phyloP scores from a whole-genome alignment of 2,329 filamentous ascomycete species.

The Parastagonospora avenae region DNA sequence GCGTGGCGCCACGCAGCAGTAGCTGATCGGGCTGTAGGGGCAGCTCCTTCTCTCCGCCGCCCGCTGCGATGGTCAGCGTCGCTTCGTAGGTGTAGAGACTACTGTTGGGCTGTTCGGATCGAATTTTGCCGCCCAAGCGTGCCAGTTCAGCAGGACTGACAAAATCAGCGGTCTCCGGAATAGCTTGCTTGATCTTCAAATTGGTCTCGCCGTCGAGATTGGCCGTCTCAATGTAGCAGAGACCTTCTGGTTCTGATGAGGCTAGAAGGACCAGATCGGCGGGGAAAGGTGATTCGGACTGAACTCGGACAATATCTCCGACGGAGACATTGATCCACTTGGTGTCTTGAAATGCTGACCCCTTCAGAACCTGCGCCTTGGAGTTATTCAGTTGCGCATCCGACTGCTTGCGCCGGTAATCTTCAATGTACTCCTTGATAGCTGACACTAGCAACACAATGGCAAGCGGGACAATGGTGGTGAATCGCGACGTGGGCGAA shows the following conservation, averaged over 20 bases:
- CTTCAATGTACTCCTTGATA: constrained; percentile 91
- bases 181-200: constrained; percentile 96
- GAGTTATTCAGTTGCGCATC: constrained; percentile 89
- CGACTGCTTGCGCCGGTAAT: constrained; percentile 85
- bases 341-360: constrained; percentile 81
- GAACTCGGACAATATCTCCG: constrained; percentile 88
- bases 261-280: constrained; percentile 91
- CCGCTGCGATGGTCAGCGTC: constrained; percentile 86
- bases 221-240: constrained; percentile 98
- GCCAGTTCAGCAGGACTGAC: constrained; percentile 87
- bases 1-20: constrained; percentile 86
- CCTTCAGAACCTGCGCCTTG: constrained; percentile 80
- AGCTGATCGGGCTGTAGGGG: constrained; percentile 90
- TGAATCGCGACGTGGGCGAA: constrained; percentile 93
- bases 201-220: constrained; percentile 98
- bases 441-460: constrained; percentile 94
- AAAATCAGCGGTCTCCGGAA: constrained; percentile 87
- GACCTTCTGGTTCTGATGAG: constrained; percentile 93
- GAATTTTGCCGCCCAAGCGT: constrained; percentile 81
- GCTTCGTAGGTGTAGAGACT: constrained; percentile 98
- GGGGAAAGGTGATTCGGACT: constrained; percentile 94
- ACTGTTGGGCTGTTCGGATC: constrained; percentile 97
- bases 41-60: constrained; percentile 91
- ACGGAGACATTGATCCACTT: constrained; percentile 95
- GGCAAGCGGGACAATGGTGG: constrained; percentile 90